Evolutionary conservation across 345 rosid species (phyloP).

Genomic region (Melastoma malabathricum): DNA sequence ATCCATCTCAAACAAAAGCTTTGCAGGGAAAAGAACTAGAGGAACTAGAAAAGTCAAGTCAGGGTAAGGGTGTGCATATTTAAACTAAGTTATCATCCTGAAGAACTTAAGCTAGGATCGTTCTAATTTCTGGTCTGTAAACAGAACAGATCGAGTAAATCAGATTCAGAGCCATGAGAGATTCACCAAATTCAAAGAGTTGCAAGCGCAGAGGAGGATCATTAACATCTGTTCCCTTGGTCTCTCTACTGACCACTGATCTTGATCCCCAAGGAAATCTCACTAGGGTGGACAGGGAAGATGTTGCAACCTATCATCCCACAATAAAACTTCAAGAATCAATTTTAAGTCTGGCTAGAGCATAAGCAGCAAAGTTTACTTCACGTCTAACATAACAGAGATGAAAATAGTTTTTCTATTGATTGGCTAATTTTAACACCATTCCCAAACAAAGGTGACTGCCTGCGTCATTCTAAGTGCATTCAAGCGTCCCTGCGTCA

Average conservation of each 20-base stretch:
- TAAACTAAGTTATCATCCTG: too few species aligned
- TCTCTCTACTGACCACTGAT: constrained; percentile 17
- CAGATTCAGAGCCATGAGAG: constrained; percentile 4
- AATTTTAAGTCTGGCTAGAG: neutral
- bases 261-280: constrained; percentile 75
- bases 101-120: too few species aligned
- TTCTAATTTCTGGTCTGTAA: neutral
- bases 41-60: neutral
- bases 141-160: neutral
- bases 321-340: constrained; percentile 2
- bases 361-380: neutral
- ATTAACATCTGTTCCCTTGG: constrained; percentile 12
- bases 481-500: neutral
- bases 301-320: constrained; percentile 45
- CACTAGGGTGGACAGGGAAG: constrained; percentile 50
- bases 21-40: neutral
- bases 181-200: constrained; percentile 66
- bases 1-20: neutral
- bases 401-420: neutral
- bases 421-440: neutral
- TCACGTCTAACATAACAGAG: neutral
- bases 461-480: neutral
- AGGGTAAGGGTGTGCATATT: neutral
- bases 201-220: constrained; percentile 41
- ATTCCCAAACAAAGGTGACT: neutral